phyloP scores from a whole-genome alignment of 2,329 filamentous ascomycete species.

The Penicillium sp. region DNA sequence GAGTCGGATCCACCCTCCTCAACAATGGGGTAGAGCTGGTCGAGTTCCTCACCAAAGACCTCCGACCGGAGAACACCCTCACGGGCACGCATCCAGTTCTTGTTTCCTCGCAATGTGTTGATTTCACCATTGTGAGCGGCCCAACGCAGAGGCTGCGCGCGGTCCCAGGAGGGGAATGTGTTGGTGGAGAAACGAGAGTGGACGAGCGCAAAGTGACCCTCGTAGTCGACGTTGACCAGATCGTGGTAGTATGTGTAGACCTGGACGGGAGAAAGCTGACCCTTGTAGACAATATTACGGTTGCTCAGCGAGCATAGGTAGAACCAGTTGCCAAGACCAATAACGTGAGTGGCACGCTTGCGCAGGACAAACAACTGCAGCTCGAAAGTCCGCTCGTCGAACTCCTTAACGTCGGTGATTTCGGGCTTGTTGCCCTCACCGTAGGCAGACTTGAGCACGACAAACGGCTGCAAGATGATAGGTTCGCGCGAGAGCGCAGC shows the following conservation, averaged over 20 bases:
- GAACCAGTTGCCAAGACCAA: conserved; percentile 97
- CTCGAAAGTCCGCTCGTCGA: conserved; percentile 86
- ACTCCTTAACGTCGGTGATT: conserved; percentile 73
- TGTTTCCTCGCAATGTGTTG: conserved; percentile 95
- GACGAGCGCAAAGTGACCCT: conserved; percentile 94
- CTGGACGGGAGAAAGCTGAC: conserved; percentile 88
- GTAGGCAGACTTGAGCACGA: conserved; percentile 83
- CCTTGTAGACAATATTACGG: conserved; percentile 99
- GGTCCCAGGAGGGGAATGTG: conserved; percentile 97
- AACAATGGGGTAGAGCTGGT: conserved; percentile 88
- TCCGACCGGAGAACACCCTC: conserved; percentile 94
- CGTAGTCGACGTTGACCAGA: conserved; percentile 93
- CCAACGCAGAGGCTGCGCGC: conserved; percentile 94
- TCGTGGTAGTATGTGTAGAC: conserved; percentile 99
- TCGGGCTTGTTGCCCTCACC: conserved; percentile 78
- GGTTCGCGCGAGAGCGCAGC: conserved; percentile 93
- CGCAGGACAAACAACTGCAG: conserved; percentile 90
- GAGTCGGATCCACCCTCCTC: conserved; percentile 97
- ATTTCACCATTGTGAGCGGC: conserved; percentile 98
- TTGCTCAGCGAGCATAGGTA: conserved; percentile 95
- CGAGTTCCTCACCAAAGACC: conserved; percentile 88
- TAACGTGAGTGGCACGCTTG: conserved; percentile 92
- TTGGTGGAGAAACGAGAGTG: conserved; percentile 98
- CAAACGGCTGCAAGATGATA: conserved; percentile 91
- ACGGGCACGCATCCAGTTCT: conserved; percentile 98